A percentile compares a stretch with the other conserved stretches of the same genome.
These are phyloP conservation scores for Pseudogymnoascus sp. DNA, from an alignment of 2,329 filamentous ascomycete species.

Conservation along the genomic window DNA sequence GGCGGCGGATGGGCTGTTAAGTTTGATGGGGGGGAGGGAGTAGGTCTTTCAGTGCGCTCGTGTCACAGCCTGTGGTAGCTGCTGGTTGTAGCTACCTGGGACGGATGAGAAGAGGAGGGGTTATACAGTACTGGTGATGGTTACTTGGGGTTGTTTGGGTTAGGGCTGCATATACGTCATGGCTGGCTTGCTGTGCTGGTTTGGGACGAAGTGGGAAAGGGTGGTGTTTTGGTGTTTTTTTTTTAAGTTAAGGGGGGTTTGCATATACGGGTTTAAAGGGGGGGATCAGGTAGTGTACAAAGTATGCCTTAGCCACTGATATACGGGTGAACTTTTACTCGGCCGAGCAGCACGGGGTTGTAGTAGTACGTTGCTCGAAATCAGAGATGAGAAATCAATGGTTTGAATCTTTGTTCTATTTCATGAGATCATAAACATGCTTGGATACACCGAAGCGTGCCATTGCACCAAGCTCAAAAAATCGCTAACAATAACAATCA, in stretches of 20 bases:
- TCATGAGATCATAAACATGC: not conserved
- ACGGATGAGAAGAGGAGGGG: not conserved
- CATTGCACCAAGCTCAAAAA: not conserved
- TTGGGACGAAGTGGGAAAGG: not conserved
- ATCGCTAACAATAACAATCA: not conserved
- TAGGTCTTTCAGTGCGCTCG: not conserved
- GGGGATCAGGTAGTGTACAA: not conserved
- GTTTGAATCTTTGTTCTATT: conserved; percentile 4
- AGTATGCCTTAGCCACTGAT: not conserved
- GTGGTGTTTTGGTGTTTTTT: not conserved
- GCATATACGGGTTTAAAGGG: conserved; percentile 2
- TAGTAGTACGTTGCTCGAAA: not conserved
- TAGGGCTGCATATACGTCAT: conserved; percentile 5
- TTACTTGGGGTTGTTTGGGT: not conserved
- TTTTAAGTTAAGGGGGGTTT: not conserved
- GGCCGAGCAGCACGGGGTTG: not conserved
- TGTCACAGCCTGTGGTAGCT: not conserved
- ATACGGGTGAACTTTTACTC: not conserved
- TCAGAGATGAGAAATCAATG: not conserved
- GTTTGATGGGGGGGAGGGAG: conserved; percentile 15
- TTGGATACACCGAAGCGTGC: not conserved
- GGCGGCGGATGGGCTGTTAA: conserved; percentile 45
- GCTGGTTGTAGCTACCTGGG: not conserved
- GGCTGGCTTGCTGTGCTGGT: conserved; percentile 3
- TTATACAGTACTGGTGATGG: not conserved